Evolutionary conservation across 2,329 filamentous ascomycete species (phyloP).

Genomic region (Bertia moriformis): DNA sequence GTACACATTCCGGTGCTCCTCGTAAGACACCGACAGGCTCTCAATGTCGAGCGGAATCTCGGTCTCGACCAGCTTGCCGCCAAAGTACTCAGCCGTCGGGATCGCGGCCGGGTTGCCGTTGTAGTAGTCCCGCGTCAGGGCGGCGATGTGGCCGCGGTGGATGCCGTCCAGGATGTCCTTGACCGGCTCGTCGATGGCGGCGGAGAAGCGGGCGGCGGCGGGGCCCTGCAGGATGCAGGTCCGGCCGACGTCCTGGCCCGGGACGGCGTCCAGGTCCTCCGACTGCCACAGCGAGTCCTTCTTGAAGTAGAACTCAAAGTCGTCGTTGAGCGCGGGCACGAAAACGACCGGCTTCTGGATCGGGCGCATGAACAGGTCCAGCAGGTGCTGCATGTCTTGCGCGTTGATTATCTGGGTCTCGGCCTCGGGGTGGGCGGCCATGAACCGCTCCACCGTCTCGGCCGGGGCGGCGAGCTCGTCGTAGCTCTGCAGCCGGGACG

Average conservation of each 20-base stretch:
- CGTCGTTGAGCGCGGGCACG: slow-evolving; percentile 86
- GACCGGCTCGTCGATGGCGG: slow-evolving; percentile 78
- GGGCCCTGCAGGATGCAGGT: slow-evolving; percentile 95
- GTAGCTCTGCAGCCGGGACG: slow-evolving; percentile 80
- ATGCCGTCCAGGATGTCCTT: slow-evolving; percentile 87
- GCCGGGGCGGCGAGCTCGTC: slow-evolving; percentile 76
- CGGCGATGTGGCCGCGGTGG: slow-evolving; percentile 73
- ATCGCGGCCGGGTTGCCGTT: slow-evolving; percentile 57
- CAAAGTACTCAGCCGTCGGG: slow-evolving; percentile 86
- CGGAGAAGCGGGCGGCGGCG: slow-evolving; percentile 82
- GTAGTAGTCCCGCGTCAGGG: slow-evolving; percentile 69
- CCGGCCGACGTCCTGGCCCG: slow-evolving; percentile 86
- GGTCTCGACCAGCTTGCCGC: slow-evolving; percentile 65
- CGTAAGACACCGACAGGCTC: slow-evolving; percentile 69
- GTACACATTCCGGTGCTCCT: slow-evolving; percentile 69
- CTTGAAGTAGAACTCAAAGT: slow-evolving; percentile 99
- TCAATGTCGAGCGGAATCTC: slow-evolving; percentile 68
- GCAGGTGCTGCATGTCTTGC: slow-evolving; percentile 93
- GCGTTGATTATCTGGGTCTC: slow-evolving; percentile 89
- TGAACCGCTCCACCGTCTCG: slow-evolving; percentile 60
- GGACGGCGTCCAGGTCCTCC: slow-evolving; percentile 89
- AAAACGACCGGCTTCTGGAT: slow-evolving; percentile 95
- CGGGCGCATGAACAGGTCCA: slow-evolving; percentile 78
- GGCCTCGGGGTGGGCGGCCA: slow-evolving; percentile 73
- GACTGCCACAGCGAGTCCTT: slow-evolving; percentile 99